Evolutionary conservation across 306 rosid species (phyloP), one percentile per base, ranked within the genome.

Genomic region (Vigna radiata): DNA sequence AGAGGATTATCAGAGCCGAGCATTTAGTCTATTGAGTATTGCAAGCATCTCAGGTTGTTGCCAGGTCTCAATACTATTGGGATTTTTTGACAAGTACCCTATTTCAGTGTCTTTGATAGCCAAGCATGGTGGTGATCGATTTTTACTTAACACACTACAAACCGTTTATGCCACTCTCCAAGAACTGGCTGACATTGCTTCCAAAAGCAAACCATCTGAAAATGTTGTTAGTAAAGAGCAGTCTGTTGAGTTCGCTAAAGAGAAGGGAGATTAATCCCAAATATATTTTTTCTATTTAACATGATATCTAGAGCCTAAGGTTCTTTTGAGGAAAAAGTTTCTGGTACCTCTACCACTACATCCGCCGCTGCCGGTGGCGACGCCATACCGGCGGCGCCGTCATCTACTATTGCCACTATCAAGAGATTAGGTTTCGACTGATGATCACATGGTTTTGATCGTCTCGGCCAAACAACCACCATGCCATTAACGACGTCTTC

Each of bases 11-110:
- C 94, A 79, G 62, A 81, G 74, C 79, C 90, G 93, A 78, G 83
- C 87, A 27, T 90, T 81, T 65, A 86, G 97, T 82, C 79, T 90
- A 68, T 76, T 88, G 65, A 88, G 99, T 86, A 87, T 96, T 86
- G 96, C 99, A 36, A 92, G 99, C 89, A 73, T 96, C 69, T 92
- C 99, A 6, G 98, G 99, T 70, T 91, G 99, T 84, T 92, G 98
- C 84, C 98, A 96, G 98, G 99, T 88, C 78, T 82, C 99, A 44
- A 43, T 90, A 63, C 99, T 98, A 53, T 56, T 96, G 68, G 99
- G 99, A 77, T 77, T 81, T 80, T 83, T 88, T 70, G 89, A 92
- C 78, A 92, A 86, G 68, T 82, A 81, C 84, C 98, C 98, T 39
- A 69, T 91, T 70, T 91, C 99, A 11, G 94, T 96, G 29, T 96